Base-by-base conservation (phyloP, 1,284 basidiomycete genomes). In the Puccinia horiana region DNA sequence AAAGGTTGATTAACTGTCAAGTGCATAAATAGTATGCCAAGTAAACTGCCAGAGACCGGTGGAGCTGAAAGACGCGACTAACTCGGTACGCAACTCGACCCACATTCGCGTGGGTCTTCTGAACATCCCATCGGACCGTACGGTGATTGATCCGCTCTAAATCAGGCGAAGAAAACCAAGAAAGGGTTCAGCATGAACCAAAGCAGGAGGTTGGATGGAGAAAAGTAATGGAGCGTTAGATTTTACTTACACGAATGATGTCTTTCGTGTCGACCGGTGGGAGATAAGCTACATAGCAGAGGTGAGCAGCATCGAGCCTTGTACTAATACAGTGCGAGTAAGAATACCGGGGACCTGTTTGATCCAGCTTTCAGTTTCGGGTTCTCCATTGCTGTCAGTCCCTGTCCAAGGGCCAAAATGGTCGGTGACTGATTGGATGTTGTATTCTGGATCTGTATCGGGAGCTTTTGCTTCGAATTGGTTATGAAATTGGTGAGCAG, bases 281-380 rank as follows among this genome's bases (percentile, higher is more conserved):
- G 14, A 86, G 83, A 67, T 83, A 83, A n/a, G 85, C 85, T 35
- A 86, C 73, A 78, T 85, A 86, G 83, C 84, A 84, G 47, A 86
- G 52, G 85, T 86, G 29, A 86, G 83, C 61, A 84, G 76, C 32
- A 85, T 78, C 40, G 65, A 82, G 26, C 85, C 85, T 49, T 84
- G 84, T 77, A 86, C 84, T 26, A 85, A 73, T 8, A 86, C 85
- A 4, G 84, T 84, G 76, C 85, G 83, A 81, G 85, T 76, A 16
- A 86, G 83, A 6, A 85, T 83, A 44, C 81, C 84, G 23, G 79
- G 73, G 58, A 83, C 75, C 52, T 84, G 83, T n/a, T 77, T 77
- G 49, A 84, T 83, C 74, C 83, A 84, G 75, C 74, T 82, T 49
- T 86, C 85, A 14, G 83, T 76, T 40, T 80, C 67, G 20, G 84